Evolutionary conservation across 305 asterid genomes (phyloP), one percentile per base, ranked within the genome.

Genomic region (Solanum aculeatissimum): DNA sequence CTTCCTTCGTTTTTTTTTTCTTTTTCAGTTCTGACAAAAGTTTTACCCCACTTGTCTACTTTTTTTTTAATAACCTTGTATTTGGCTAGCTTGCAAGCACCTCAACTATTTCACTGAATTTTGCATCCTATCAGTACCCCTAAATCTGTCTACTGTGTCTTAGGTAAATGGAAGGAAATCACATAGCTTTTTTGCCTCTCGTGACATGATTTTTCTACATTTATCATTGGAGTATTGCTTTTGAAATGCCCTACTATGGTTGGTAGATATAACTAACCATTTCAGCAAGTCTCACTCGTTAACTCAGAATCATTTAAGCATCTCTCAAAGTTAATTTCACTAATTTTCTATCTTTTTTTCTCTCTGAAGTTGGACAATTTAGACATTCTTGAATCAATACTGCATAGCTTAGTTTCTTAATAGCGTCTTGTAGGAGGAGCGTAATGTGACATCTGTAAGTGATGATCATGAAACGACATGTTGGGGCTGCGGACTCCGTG

Each of bases 401-500:
- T 53, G 82, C 29, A 77, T 47, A 51, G 8, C 43, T 51, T 87
- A 55, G 84, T 58, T n/a, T 4, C 54, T 62, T 16, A 83, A 60
- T 77, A 40, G 16, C 18, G n/a, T 84, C 23, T 15, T 83, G 89
- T 91, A 93, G 98, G 95, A 87, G 91, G 91, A 93, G 85, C 84
- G 89, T 87, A 88, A 85, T 54, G 72, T 86, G 75, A 84, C 90
- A 47, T 72, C 90, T 51, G 90, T 87, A 65, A 75, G 70, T 83
- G 95, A 87, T 85, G 97, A 90, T 88, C 91, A 85, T 83, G 98
- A 92, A 90, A 93, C 95, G 55, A 86, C 88, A 71, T 96, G 99
- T 86, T 95, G 98, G 99, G 98, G 97, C 81, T 95, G 98, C 91
- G 99, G 99, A 83, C 92, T 93, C 89, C 92, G 90, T 74, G 93